These are phyloP conservation scores for Chlamydomonas sp. DNA, from an alignment of 139 green algal genomes.

Conservation along the genomic window DNA sequence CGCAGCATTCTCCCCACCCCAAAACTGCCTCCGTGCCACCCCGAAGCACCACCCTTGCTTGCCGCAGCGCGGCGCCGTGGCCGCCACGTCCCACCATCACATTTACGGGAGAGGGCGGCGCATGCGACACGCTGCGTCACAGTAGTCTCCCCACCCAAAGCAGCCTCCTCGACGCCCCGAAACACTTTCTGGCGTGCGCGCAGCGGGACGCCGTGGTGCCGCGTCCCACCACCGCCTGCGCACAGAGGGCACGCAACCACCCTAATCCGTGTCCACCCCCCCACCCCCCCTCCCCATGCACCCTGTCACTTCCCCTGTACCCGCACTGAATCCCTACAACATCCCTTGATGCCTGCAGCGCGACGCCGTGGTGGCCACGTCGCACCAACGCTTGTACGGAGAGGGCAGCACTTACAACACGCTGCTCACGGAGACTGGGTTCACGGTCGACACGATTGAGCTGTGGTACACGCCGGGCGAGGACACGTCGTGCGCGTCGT, in stretches of 20 bases:
- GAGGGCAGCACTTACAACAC: conserved; percentile 38
- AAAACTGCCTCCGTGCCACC: no score
- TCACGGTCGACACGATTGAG: conserved; percentile 19
- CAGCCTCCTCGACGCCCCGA: background rate
- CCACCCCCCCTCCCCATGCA: background rate
- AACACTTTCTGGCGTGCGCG: background rate
- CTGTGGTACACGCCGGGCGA: no score
- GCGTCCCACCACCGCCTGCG: background rate
- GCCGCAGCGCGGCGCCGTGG: no score
- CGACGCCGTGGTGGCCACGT: background rate
- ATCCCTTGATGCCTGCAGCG: no score
- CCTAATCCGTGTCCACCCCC: background rate
- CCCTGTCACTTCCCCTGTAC: background rate
- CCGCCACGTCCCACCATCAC: no score
- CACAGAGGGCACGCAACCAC: background rate
- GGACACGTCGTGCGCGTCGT: no score
- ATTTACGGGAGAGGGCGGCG: background rate
- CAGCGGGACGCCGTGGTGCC: background rate
- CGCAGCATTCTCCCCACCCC: no score
- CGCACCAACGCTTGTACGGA: conserved; percentile 25
- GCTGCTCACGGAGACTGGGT: conserved; percentile 38
- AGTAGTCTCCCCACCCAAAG: background rate
- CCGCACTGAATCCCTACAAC: background rate
- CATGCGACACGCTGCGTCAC: background rate
- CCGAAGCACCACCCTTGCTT: no score